Percentiles rank a stretch among this genome's conserved stretches.
phyloP scores from a whole-genome alignment of 1,284 basidiomycete genomes.

The Ganoderma boninense region DNA sequence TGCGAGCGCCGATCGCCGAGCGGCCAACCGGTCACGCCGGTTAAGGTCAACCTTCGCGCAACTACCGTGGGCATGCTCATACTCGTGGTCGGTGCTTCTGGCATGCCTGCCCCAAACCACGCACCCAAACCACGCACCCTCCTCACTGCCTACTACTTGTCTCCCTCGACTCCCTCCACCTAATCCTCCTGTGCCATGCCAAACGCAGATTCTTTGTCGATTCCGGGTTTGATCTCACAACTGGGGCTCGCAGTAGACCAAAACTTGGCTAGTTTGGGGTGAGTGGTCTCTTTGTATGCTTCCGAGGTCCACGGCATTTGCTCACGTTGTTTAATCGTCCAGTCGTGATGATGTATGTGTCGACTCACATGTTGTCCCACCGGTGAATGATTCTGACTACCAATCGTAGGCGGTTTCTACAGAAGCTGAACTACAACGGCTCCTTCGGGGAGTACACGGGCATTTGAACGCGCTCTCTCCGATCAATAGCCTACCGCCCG shows the following conservation, averaged over 20 bases:
- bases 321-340: background rate
- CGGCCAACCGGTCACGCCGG: too few relatives aligned
- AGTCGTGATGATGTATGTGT: background rate
- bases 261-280: background rate
- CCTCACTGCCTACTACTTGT: background rate
- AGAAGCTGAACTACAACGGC: background rate
- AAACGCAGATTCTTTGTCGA: background rate
- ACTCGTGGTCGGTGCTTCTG: too few relatives aligned
- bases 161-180: background rate
- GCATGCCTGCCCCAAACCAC: too few relatives aligned
- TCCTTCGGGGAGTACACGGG: background rate
- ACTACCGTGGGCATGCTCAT: too few relatives aligned
- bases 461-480: background rate
- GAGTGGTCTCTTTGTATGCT: background rate
- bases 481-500: background rate
- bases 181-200: background rate
- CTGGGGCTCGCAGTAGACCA: background rate
- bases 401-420: background rate
- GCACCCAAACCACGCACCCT: too few relatives aligned
- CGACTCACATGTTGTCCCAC: background rate
- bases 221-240: background rate
- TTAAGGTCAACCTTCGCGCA: too few relatives aligned
- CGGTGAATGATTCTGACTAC: background rate
- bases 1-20: too few relatives aligned
- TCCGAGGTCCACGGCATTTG: background rate